Evolutionary conservation across 2,329 filamentous ascomycete genomes (phyloP).

Genomic region (Geosmithia flava): DNA sequence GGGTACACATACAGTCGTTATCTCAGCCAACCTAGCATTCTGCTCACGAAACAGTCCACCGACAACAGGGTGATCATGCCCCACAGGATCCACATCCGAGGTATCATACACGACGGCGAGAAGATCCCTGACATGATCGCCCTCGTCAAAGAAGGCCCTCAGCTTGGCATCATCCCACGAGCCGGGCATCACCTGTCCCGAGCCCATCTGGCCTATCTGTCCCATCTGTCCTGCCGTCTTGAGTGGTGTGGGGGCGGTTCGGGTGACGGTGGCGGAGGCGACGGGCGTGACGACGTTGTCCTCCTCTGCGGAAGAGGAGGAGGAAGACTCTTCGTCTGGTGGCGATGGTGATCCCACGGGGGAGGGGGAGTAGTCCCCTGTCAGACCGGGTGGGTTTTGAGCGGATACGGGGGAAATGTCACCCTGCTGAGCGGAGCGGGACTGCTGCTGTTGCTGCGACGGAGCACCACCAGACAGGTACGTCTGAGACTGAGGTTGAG

Average conservation of each 20-base stretch:
- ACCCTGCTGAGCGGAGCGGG: constrained; percentile 15
- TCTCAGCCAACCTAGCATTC: constrained; percentile 72
- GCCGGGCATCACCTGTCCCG: constrained; percentile 6
- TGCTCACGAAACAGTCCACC: constrained; percentile 75
- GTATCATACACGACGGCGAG: constrained; percentile 89
- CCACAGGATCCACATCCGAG: constrained; percentile 65
- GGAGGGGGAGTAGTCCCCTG: constrained; percentile 27
- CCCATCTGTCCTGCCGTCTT: no score
- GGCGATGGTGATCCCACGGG: constrained; percentile 47
- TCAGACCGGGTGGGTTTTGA: constrained; percentile 33
- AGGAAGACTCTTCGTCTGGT: constrained; percentile 27
- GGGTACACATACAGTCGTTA: constrained; percentile 53
- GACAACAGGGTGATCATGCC: constrained; percentile 76
- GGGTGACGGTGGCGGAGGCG: not conserved
- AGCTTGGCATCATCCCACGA: constrained; percentile 82
- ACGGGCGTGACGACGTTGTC: constrained; percentile 4
- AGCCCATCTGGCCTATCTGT: no score
- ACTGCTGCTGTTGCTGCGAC: constrained; percentile 6
- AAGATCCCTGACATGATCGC: constrained; percentile 79
- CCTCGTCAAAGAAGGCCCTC: constrained; percentile 81
- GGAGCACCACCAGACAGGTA: no score
- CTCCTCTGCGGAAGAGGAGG: no score
- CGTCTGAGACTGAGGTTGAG: constrained; percentile 16
- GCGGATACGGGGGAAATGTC: constrained; percentile 42
- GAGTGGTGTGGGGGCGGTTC: not conserved